Conservation (phyloP, 192 early-diverging fungal genomes). For the Diversispora eburnea region DNA sequence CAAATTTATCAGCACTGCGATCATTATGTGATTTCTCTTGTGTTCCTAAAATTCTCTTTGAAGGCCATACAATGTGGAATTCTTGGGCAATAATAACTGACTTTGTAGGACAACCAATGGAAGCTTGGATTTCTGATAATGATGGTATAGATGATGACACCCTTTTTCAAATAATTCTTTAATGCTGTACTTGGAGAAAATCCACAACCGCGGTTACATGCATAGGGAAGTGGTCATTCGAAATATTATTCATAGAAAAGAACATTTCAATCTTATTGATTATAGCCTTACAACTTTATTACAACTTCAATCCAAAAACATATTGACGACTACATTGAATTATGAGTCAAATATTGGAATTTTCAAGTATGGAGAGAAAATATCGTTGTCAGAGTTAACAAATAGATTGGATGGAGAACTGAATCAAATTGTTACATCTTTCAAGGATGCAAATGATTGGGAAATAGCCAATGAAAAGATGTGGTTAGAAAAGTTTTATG, state of each 20-base stretch:
- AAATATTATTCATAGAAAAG: neutral
- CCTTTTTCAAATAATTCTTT: slow-evolving; percentile 6
- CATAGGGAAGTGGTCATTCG: neutral
- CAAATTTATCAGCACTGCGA: slow-evolving; percentile 6
- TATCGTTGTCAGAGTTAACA: neutral
- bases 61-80: slow-evolving; percentile 13
- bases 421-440: neutral
- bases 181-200: neutral
- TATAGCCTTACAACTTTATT: neutral
- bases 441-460: neutral
- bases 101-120: slow-evolving; percentile 14
- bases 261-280: neutral
- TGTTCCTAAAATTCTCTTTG: slow-evolving; percentile 8
- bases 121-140: slow-evolving; percentile 13
- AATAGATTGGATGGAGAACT: too few relatives aligned
- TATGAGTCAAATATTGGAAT: slow-evolving; percentile 6
- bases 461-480: too few relatives aligned
- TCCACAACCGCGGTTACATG: neutral
- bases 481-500: neutral
- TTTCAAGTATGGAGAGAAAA: neutral
- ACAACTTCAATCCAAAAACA: slow-evolving; percentile 4
- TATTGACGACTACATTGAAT: slow-evolving; percentile 9
- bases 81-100: slow-evolving; percentile 6
- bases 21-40: neutral
- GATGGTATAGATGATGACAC: slow-evolving; percentile 14